Conservation (phyloP, 2,329 filamentous ascomycete species). For the Aspergillus pseudonomiae region DNA sequence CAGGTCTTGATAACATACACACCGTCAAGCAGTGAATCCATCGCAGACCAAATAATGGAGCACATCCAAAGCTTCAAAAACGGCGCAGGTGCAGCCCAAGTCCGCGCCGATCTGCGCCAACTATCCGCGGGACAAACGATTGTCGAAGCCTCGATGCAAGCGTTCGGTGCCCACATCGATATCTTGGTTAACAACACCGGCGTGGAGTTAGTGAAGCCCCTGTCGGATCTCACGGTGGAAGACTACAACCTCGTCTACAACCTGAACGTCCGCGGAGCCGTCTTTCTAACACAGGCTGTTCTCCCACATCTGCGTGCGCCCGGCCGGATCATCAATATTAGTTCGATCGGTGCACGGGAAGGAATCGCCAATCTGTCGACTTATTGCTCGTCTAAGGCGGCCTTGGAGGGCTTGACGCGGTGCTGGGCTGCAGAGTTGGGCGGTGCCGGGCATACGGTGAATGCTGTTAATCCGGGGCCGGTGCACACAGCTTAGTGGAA, state of each 20-base stretch:
- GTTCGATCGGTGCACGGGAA: slow-evolving; percentile 43
- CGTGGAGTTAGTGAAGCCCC: background rate
- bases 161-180: background rate
- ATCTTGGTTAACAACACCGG: slow-evolving; percentile 15
- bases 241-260: slow-evolving; percentile 6
- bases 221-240: background rate
- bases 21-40: background rate
- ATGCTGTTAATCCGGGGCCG: slow-evolving; percentile 62
- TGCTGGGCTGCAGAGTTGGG: slow-evolving; percentile 64
- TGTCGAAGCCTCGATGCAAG: background rate
- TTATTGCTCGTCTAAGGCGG: slow-evolving; percentile 63
- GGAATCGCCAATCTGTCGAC: slow-evolving; percentile 52
- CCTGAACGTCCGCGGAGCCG: slow-evolving; percentile 11
- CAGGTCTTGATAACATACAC: slow-evolving; percentile 10
- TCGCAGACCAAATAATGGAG: background rate
- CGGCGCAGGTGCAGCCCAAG: background rate
- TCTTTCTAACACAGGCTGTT: slow-evolving; percentile 12
- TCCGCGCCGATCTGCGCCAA: slow-evolving; percentile 7
- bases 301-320: slow-evolving; percentile 6
- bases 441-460: slow-evolving; percentile 60
- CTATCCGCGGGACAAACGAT: background rate
- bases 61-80: background rate
- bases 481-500: slow-evolving; percentile 58
- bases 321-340: slow-evolving; percentile 8
- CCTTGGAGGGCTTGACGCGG: slow-evolving; percentile 62